These are phyloP conservation scores for Xylariaceae sp. DNA, from an alignment of 2,329 filamentous ascomycete genomes.

Conservation along the genomic window DNA sequence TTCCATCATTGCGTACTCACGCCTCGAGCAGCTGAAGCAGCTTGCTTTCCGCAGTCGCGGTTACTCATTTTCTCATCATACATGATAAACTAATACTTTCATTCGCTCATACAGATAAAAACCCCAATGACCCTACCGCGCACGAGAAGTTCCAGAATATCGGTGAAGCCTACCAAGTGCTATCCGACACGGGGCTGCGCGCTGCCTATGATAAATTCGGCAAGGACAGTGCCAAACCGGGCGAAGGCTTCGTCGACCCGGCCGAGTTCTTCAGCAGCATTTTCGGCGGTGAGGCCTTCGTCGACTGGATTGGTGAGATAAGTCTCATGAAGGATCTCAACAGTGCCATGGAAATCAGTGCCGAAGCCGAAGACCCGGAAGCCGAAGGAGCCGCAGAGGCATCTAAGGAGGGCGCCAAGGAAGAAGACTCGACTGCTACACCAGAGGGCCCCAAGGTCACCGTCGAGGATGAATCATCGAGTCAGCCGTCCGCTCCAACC, in stretches of 20 bases:
- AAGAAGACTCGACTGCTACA: slow-evolving; percentile 16
- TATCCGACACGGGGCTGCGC: slow-evolving; percentile 82
- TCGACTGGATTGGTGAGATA: slow-evolving; percentile 97
- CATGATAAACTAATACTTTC: background rate
- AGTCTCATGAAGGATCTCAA: slow-evolving; percentile 98
- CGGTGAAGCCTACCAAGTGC: slow-evolving; percentile 71
- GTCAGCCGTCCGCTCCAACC: slow-evolving; percentile 27
- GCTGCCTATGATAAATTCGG: slow-evolving; percentile 95
- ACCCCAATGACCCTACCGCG: slow-evolving; percentile 90
- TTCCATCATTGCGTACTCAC: background rate
- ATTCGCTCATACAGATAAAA: slow-evolving; percentile 68
- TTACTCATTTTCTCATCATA: no score
- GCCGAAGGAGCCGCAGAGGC: slow-evolving; percentile 35
- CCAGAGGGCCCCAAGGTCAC: slow-evolving; percentile 21
- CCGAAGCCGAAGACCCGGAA: slow-evolving; percentile 71
- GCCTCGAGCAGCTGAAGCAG: no score
- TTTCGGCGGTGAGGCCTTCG: slow-evolving; percentile 93
- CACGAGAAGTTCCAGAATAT: slow-evolving; percentile 93
- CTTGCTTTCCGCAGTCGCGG: no score
- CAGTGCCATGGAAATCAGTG: slow-evolving; percentile 96
- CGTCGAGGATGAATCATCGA: slow-evolving; percentile 32
- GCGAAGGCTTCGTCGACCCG: slow-evolving; percentile 91
- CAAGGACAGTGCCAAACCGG: slow-evolving; percentile 89
- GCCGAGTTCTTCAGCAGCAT: slow-evolving; percentile 98
- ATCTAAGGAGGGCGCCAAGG: slow-evolving; percentile 55